phyloP scores from a whole-genome alignment of 1,284 basidiomycete species.

The Pseudomicrostroma phylloplanum region DNA sequence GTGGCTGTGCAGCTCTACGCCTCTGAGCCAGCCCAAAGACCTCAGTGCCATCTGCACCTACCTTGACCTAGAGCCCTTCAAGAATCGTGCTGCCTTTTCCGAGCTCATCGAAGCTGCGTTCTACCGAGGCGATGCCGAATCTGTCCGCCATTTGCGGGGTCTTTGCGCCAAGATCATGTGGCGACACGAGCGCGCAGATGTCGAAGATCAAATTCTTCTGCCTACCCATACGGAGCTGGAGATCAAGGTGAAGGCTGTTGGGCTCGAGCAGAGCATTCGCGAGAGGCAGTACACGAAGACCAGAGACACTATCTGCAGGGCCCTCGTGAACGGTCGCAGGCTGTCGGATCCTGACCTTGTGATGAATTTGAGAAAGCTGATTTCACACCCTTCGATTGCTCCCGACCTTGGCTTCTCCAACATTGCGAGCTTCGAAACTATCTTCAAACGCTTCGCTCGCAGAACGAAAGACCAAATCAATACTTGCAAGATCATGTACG shows the following conservation, averaged over 20 bases:
- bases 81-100: constrained; percentile 22
- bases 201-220: constrained; percentile 26
- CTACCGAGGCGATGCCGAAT: constrained; percentile 23
- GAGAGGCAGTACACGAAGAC: constrained; percentile 28
- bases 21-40: constrained; percentile 27
- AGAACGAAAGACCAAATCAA: constrained; percentile 22
- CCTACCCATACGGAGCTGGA: constrained; percentile 25
- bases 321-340: no score
- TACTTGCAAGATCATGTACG: neutral
- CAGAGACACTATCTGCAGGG: constrained; percentile 14
- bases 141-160: constrained; percentile 22
- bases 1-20: constrained; percentile 35
- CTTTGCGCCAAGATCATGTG: constrained; percentile 29
- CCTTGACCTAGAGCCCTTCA: constrained; percentile 28
- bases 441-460: constrained; percentile 22
- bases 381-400: constrained; percentile 34
- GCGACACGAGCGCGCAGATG: constrained; percentile 30
- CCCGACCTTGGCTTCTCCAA: constrained; percentile 24
- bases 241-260: constrained; percentile 8
- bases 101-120: constrained; percentile 28
- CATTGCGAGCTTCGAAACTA: constrained; percentile 24
- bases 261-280: constrained; percentile 29
- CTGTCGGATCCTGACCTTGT: neutral
- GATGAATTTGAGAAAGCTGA: constrained; percentile 21
- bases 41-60: constrained; percentile 31